phyloP scores from a whole-genome alignment of 176 grass and related monocot genomes.

The Carex littledalei region DNA sequence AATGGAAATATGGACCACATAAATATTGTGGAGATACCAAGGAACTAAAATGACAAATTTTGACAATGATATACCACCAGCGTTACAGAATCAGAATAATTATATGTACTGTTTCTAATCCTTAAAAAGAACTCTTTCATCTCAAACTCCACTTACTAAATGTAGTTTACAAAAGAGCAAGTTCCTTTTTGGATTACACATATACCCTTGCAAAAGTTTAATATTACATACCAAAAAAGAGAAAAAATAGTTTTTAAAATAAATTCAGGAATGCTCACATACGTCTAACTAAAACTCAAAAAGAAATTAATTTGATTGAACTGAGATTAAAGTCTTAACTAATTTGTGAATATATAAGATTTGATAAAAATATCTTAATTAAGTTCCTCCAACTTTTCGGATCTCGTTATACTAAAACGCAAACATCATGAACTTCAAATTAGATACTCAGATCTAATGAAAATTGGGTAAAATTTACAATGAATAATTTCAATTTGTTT shows the following conservation, averaged over 20 bases:
- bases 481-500: no score
- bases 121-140: background rate
- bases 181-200: background rate
- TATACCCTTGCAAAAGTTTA: background rate
- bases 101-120: background rate
- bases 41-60: background rate
- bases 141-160: background rate
- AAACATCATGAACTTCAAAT: no score
- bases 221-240: background rate
- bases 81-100: background rate
- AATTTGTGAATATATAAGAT: no score
- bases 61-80: conserved; percentile 1
- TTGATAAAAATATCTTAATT: no score
- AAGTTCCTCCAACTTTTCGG: no score
- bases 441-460: no score
- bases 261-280: background rate
- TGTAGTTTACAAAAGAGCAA: background rate
- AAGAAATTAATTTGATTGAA: no score
- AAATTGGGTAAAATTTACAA: no score
- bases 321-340: no score
- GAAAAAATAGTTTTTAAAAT: background rate
- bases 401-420: no score
- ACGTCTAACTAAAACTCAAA: no score
- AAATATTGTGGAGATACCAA: background rate
- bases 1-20: background rate